Percentiles rank a stretch among this genome's conserved stretches.
phyloP scores from a whole-genome alignment of 23 red algal species.

The Cyanidioschyzon merolae region DNA sequence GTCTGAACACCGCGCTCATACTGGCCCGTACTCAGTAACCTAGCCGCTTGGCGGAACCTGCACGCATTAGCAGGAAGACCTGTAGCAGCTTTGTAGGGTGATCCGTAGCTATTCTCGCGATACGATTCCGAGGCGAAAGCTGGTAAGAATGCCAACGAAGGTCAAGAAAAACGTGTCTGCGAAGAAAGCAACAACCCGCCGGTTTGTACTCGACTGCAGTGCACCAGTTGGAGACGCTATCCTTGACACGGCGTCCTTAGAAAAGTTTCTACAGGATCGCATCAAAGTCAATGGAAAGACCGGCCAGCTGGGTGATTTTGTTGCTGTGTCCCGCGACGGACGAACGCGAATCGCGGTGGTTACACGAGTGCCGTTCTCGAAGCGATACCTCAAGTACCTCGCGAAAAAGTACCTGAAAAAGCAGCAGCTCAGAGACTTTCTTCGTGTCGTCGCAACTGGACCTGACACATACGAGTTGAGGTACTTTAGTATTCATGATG shows the following conservation, averaged over 20 bases:
- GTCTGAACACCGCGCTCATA: too few species aligned
- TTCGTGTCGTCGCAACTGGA: conserved; percentile 63
- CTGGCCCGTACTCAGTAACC: too few species aligned
- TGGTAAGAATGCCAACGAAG: not conserved
- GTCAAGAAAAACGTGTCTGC: not conserved
- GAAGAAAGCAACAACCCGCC: not conserved
- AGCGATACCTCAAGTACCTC: conserved; percentile 88
- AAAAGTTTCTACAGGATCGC: conserved; percentile 78
- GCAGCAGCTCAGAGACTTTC: conserved; percentile 73
- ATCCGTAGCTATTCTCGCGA: too few species aligned
- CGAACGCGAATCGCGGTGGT: conserved; percentile 53
- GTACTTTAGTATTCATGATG: conserved; percentile 86
- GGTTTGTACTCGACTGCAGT: conserved; percentile 6
- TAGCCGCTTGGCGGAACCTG: too few species aligned
- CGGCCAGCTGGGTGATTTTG: conserved; percentile 44
- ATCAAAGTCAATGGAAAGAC: conserved; percentile 94
- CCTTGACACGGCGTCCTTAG: conserved; percentile 2
- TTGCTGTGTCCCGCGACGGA: conserved; percentile 53
- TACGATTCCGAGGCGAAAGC: too few species aligned
- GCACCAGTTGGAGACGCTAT: not conserved
- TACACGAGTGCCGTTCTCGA: conserved; percentile 54
- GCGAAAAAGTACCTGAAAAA: conserved; percentile 93
- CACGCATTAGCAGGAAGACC: too few species aligned
- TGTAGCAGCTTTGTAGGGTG: too few species aligned
- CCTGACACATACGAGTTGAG: conserved; percentile 77